Evolutionary conservation across 2,329 filamentous ascomycete genomes (phyloP).

Genomic region (Colletotrichum agaves): DNA sequence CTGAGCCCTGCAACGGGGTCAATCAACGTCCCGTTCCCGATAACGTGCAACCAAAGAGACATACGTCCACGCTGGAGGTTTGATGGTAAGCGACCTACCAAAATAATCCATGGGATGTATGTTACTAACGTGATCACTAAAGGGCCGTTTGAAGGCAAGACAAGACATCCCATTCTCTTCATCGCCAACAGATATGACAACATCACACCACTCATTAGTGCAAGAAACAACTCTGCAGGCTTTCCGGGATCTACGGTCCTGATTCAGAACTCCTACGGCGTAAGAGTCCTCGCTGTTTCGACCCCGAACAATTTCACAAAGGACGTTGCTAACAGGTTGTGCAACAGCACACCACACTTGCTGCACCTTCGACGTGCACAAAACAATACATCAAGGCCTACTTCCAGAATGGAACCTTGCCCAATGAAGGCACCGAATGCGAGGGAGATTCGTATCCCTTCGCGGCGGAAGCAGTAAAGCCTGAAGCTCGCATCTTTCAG

Average conservation of each 20-base stretch:
- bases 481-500: background rate
- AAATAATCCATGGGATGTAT: background rate
- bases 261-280: constrained; percentile 62
- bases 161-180: constrained; percentile 57
- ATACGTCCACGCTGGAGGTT: constrained; percentile 54
- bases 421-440: constrained; percentile 57
- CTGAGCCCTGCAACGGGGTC: constrained; percentile 57
- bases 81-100: constrained; percentile 41
- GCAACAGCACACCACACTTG: constrained; percentile 59
- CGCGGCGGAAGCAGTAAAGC: constrained; percentile 20
- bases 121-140: background rate
- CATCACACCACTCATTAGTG: constrained; percentile 58
- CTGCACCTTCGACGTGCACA: constrained; percentile 57
- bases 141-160: constrained; percentile 47
- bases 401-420: constrained; percentile 58
- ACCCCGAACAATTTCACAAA: background rate
- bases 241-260: constrained; percentile 59
- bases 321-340: background rate
- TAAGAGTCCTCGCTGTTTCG: constrained; percentile 43
- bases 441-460: constrained; percentile 58
- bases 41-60: constrained; percentile 52
- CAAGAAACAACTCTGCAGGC: constrained; percentile 54
- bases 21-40: constrained; percentile 52
- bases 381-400: constrained; percentile 53
- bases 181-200: constrained; percentile 58